Conservation (phyloP, 306 rosid species). For the Senna siamea region DNA sequence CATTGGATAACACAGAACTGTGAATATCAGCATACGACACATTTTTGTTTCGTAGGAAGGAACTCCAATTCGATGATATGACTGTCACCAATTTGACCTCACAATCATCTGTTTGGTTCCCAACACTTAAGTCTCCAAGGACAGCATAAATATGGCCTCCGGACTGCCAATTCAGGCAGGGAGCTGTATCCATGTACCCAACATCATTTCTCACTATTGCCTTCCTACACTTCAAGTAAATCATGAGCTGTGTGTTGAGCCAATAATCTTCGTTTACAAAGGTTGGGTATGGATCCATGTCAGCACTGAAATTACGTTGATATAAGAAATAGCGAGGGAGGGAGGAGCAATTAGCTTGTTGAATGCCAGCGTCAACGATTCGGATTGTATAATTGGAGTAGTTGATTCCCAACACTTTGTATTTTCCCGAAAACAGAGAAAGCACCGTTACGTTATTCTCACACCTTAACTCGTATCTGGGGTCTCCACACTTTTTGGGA, state of each 20-base stretch:
- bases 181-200: background rate
- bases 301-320: too few relatives aligned
- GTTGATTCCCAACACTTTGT: conserved; percentile 28
- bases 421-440: background rate
- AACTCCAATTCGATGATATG: background rate
- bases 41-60: background rate
- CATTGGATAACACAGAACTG: background rate
- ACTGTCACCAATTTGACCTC: background rate
- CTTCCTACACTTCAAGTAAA: too few relatives aligned
- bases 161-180: background rate
- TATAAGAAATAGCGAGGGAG: background rate
- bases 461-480: background rate
- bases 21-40: background rate
- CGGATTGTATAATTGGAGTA: conserved; percentile 19
- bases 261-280: too few relatives aligned
- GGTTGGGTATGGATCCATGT: too few relatives aligned
- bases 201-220: background rate
- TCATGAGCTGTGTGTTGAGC: too few relatives aligned
- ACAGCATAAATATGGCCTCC: background rate
- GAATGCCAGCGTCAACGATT: background rate
- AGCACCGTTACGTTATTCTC: conserved; percentile 18
- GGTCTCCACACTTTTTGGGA: background rate
- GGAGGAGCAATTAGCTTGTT: background rate
- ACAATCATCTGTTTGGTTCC: too few relatives aligned
- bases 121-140: background rate